phyloP scores from a whole-genome alignment of 805 yeast genomes.

The Saccharomycopsis babjevae region DNA sequence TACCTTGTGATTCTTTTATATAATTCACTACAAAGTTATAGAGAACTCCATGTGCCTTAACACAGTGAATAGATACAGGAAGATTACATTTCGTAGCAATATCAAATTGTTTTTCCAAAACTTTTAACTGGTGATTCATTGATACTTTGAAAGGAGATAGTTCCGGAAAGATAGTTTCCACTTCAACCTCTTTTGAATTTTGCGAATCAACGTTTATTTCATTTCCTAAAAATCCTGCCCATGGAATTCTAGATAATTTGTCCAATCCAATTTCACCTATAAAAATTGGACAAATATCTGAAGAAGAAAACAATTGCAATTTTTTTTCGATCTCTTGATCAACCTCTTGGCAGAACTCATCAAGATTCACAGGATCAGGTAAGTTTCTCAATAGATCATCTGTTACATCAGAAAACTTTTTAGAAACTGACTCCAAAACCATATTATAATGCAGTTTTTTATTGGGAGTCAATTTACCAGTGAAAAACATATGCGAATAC shows the following conservation, averaged over 20 bases:
- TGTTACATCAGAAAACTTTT: conserved; percentile 18
- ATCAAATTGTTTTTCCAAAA: conserved; percentile 42
- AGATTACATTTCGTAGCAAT: conserved; percentile 40
- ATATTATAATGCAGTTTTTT: conserved; percentile 47
- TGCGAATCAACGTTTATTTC: conserved; percentile 11
- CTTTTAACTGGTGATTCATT: conserved; percentile 52
- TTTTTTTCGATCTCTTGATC: conserved; percentile 2
- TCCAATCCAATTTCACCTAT: conserved; percentile 94
- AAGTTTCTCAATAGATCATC: conserved; percentile 34
- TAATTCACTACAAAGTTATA: conserved; percentile 32
- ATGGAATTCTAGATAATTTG: conserved; percentile 59
- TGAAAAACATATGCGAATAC: conserved; percentile 60
- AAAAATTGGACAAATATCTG: conserved; percentile 24
- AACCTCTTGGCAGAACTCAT: conserved; percentile 24
- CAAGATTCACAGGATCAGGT: conserved; percentile 52
- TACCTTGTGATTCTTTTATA: conserved; percentile 18
- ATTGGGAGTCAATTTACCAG: conserved; percentile 13
- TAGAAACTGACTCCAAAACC: conserved; percentile 32
- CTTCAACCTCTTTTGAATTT: conserved; percentile 1
- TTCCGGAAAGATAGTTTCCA: conserved; percentile 10
- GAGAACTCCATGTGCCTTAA: conserved; percentile 60
- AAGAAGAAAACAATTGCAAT: neutral
- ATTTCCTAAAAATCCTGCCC: conserved; percentile 43
- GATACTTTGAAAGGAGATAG: conserved; percentile 42
- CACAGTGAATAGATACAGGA: conserved; percentile 76